Conservation (phyloP, 768 basidiomycete genomes). For the Postia placenta region DNA sequence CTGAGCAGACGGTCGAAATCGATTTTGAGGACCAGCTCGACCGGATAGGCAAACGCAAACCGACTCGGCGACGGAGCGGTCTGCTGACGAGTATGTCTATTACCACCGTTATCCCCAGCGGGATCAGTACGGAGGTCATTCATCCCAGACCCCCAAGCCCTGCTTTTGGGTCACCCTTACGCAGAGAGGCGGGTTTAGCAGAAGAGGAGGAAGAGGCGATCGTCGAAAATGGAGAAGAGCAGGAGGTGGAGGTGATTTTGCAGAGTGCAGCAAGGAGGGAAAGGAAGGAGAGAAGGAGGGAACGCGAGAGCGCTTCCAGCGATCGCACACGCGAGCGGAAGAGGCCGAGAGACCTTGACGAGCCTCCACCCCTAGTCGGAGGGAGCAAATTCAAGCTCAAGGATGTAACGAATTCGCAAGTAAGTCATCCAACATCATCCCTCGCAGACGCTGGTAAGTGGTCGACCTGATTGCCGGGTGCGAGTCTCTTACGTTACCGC, state of each 20-base stretch:
- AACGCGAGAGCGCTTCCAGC: constrained; percentile 25
- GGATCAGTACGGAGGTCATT: constrained; percentile 29
- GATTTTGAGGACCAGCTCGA: constrained; percentile 27
- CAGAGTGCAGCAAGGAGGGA: constrained; percentile 39
- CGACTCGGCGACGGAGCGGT: constrained; percentile 42
- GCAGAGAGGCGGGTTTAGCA: constrained; percentile 48
- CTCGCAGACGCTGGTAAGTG: constrained; percentile 30
- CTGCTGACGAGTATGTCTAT: constrained; percentile 39
- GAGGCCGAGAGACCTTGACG: constrained; percentile 29
- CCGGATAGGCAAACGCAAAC: constrained; percentile 28
- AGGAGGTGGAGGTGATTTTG: constrained; percentile 31
- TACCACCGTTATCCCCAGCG: constrained; percentile 21
- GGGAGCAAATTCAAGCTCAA: constrained; percentile 47
- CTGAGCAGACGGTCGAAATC: constrained; percentile 17
- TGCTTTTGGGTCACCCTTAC: constrained; percentile 57
- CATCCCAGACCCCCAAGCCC: constrained; percentile 59
- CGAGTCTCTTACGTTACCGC: neutral
- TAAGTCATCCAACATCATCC: constrained; percentile 27
- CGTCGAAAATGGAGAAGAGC: constrained; percentile 26
- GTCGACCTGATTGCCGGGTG: neutral
- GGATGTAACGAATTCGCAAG: constrained; percentile 59
- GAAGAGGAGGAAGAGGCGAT: constrained; percentile 52
- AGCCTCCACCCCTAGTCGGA: constrained; percentile 25
- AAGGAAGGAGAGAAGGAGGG: constrained; percentile 41
- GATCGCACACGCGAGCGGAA: constrained; percentile 33